A percentile compares a stretch with the other conserved stretches of the same genome.
phyloP scores from a whole-genome alignment of 192 early-diverging fungal genomes.

The Ambispora gerdemannii region DNA sequence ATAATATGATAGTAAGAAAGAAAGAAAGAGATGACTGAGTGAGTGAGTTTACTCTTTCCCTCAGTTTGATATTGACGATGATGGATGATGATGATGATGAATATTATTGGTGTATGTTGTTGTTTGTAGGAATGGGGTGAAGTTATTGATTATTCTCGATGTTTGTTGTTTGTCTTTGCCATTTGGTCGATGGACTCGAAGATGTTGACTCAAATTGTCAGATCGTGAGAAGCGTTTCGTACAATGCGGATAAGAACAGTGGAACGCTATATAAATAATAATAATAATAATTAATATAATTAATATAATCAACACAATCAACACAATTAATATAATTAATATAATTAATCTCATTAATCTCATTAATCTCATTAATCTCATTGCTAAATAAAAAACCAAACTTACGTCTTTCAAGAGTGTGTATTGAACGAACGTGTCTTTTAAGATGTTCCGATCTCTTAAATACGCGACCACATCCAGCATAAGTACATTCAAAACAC shows the following conservation, averaged over 20 bases:
- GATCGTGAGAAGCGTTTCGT: constrained; percentile 56
- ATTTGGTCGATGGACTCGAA: constrained; percentile 56
- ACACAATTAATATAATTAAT: not conserved
- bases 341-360: not conserved
- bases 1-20: not conserved
- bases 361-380: not conserved
- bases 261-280: constrained; percentile 45
- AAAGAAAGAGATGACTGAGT: not conserved
- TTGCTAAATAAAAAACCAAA: constrained; percentile 5
- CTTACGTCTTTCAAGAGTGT: constrained; percentile 62
- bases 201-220: constrained; percentile 57
- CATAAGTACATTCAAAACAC: constrained; percentile 52
- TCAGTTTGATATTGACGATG: not conserved
- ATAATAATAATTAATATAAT: not conserved
- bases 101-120: too few relatives aligned
- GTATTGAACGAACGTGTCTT: constrained; percentile 58
- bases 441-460: constrained; percentile 62
- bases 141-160: constrained; percentile 36
- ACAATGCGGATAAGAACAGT: constrained; percentile 52
- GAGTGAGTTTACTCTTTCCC: not conserved
- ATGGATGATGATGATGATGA: constrained; percentile 29
- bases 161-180: constrained; percentile 45
- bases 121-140: constrained; percentile 42
- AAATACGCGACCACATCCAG: constrained; percentile 58
- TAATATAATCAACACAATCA: not conserved